Base-by-base conservation (phyloP, 192 early-diverging fungal genomes). In the Physocladia obscura region DNA sequence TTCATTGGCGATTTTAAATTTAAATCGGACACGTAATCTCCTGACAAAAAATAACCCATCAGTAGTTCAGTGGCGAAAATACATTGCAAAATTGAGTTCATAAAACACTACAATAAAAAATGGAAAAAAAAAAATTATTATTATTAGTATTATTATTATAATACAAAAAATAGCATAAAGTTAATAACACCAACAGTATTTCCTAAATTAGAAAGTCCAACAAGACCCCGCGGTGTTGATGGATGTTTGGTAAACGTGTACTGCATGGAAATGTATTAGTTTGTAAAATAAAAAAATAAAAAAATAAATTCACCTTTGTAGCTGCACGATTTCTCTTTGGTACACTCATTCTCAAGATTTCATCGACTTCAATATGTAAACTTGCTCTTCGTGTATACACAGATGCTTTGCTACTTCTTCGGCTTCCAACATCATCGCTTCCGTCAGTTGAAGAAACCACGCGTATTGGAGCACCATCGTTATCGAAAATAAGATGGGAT, bases 41-140 rank as follows among this genome's bases (percentile, higher is more conserved):
- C 50, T 31, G 27, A 44, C 4, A 63, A 19, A 57, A 79, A 69
- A 54, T 77, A 79, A 15, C 61, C 55, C 63, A 77, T 61, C 38
- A 83, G 63, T 17, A 65, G 36, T 22, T 74, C 73, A 21, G 65
- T 69, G n/a, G 77, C 39, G 44, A 83, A 79, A 44, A 84, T 50
- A 59, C 84, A 86, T 60, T 86, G 84, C 19, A 86, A 60, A 17
- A 80, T 73, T 17, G 82, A 82, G 71, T 86, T 86, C 84, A 86
- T 86, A 51, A 77, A 86, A 58, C 84, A 86, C 76, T 84, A 54
- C n/a, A 54, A 54, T 17, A 31, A 5, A 24, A 29, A 19, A 3
- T 49, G 13, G 74, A 47, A n/a, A 77, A 29, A 63, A 76, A 22
- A 4, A 31, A 49, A 22, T 69, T 24, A 26, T n/a, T n/a, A n/a